phyloP scores from a whole-genome alignment of 2,329 filamentous ascomycete genomes.

The Herpotrichia juniperi region DNA sequence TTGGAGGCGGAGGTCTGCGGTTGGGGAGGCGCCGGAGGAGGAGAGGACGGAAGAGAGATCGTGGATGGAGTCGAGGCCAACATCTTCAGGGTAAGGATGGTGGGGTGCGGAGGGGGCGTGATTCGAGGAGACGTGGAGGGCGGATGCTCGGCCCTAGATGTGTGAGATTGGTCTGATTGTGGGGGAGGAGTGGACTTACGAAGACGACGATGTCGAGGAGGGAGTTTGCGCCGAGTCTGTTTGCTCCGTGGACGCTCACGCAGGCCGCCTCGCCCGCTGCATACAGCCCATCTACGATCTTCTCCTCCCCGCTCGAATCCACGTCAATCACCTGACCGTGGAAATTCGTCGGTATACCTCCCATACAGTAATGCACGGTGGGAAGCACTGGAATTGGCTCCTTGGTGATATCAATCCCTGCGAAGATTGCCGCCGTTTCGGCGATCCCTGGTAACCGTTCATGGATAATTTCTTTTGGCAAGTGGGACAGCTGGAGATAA shows the following conservation, averaged over 20 bases:
- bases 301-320: conserved; percentile 43
- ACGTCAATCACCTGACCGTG: conserved; percentile 55
- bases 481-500: conserved; percentile 54
- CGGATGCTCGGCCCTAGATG: conserved; percentile 51
- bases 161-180: background rate
- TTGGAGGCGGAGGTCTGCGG: conserved; percentile 45
- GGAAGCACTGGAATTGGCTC: conserved; percentile 58
- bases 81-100: conserved; percentile 36
- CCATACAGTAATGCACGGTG: conserved; percentile 61
- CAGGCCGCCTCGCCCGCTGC: conserved; percentile 57
- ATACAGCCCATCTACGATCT: conserved; percentile 53
- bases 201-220: conserved; percentile 59
- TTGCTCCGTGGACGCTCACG: conserved; percentile 57
- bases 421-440: conserved; percentile 58
- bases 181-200: conserved; percentile 21
- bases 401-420: conserved; percentile 56
- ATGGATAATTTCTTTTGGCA: conserved; percentile 54
- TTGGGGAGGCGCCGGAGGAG: conserved; percentile 45
- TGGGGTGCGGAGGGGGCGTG: conserved; percentile 47
- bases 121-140: conserved; percentile 49
- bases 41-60: conserved; percentile 45
- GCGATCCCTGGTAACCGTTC: conserved; percentile 57
- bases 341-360: conserved; percentile 57
- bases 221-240: conserved; percentile 56
- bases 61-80: conserved; percentile 43